A percentile compares a stretch with the other conserved stretches of the same genome.
Conservation (phyloP, 1,284 basidiomycete species). For the Cryptococcus wingfieldii region DNA sequence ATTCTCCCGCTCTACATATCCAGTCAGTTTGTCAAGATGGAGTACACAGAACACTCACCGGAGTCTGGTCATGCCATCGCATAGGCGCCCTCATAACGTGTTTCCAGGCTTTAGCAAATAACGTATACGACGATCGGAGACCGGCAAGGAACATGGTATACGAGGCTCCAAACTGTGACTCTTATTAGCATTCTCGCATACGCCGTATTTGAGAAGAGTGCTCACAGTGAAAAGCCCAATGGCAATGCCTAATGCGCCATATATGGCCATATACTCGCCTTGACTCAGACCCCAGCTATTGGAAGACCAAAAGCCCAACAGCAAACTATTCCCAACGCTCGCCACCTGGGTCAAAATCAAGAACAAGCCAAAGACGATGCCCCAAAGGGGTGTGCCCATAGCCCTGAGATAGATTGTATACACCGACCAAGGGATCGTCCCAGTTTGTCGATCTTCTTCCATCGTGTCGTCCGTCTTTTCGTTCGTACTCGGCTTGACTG, state of each 20-base stretch:
- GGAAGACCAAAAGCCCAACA: conserved; percentile 38
- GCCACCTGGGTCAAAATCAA: conserved; percentile 25
- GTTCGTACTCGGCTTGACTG: not conserved
- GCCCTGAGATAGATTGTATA: conserved; percentile 24
- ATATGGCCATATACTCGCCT: conserved; percentile 34
- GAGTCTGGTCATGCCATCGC: conserved; percentile 30
- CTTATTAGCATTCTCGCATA: not conserved
- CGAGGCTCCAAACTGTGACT: conserved; percentile 13
- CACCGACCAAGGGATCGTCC: conserved; percentile 25
- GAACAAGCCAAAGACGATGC: conserved; percentile 9
- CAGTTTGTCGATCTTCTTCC: conserved; percentile 36
- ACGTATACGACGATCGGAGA: conserved; percentile 21
- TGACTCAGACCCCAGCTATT: conserved; percentile 24
- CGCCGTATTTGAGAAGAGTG: not conserved
- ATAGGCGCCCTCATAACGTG: conserved; percentile 24
- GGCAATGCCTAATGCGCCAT: conserved; percentile 20
- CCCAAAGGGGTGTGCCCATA: conserved; percentile 17
- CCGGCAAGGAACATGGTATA: conserved; percentile 24
- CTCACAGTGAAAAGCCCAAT: conserved; percentile 19
- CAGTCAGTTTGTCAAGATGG: not conserved
- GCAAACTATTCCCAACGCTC: conserved; percentile 28
- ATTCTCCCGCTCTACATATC: conserved; percentile 54
- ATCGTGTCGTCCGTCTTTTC: conserved; percentile 53
- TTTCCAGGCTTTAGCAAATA: conserved; percentile 22
- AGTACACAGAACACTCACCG: conserved; percentile 16